These are phyloP conservation scores for Secale cereale DNA, from an alignment of 176 grass and related monocot genomes.

Conservation along the genomic window DNA sequence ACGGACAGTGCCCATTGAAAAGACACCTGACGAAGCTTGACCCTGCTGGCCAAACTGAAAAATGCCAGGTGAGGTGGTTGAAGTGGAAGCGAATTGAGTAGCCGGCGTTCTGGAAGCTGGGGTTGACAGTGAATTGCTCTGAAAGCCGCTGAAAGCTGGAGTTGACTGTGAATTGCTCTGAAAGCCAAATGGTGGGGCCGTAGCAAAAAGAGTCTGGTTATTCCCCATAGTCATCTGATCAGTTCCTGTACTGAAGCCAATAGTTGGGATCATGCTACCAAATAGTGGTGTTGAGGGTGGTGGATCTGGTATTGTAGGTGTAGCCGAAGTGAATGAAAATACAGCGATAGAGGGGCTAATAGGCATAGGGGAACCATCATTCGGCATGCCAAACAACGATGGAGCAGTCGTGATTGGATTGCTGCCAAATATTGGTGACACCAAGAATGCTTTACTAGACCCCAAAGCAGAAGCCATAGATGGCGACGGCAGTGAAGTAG, in stretches of 20 bases:
- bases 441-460: background rate
- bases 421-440: constrained; percentile 16
- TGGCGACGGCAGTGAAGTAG: background rate
- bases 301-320: constrained; percentile 22
- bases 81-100: constrained; percentile 20
- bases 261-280: background rate
- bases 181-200: background rate
- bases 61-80: background rate
- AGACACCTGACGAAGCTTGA: constrained; percentile 37
- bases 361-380: background rate
- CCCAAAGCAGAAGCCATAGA: background rate
- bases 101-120: constrained; percentile 4
- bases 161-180: constrained; percentile 18
- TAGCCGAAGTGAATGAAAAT: constrained; percentile 31
- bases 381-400: constrained; percentile 12
- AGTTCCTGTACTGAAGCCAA: background rate
- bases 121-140: constrained; percentile 20
- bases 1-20: constrained; percentile 25
- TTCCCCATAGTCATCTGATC: background rate
- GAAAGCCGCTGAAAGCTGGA: constrained; percentile 9
- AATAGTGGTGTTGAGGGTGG: constrained; percentile 19
- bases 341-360: constrained; percentile 6
- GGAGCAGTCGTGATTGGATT: background rate
- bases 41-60: constrained; percentile 40
- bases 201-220: constrained; percentile 7